Evolutionary conservation across 345 rosid genomes (phyloP), one percentile per base, ranked within the genome.

Genomic region (Sonneratia caseolaris): DNA sequence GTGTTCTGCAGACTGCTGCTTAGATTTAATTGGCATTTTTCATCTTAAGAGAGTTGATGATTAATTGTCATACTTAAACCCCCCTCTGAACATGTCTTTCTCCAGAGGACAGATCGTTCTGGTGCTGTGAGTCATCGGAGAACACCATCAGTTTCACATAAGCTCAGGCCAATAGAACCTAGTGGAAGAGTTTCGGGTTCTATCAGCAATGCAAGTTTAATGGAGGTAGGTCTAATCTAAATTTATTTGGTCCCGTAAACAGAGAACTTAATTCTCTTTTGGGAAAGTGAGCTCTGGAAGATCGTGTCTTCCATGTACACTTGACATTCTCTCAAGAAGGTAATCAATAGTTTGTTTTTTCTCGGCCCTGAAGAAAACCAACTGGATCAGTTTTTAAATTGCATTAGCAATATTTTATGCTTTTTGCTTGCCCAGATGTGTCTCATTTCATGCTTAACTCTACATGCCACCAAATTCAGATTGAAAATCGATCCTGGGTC

Each of bases 61-160:
- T 8, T 1, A 27, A 27, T 40, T 40, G 43, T 40, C 9, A 40
- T 40, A 40, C 0, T 40, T 40, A 8, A 4, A 40, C 43, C 43
- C 51, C 51, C 15, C 15, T 53, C n/a, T 53, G 7, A 53, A 21
- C 22, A 53, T 42, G 71, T 77, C 10, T 43, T 78, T 79, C 80
- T 80, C 76, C 74, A 92, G 97, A 87, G 96, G 80, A 83, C 85
- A 86, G 98, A 95, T 75, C 85, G 87, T 72, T 88, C 97, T 64
- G 99, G 96, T 72, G 86, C 85, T 22, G 87, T 90, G 64, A 84
- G 89, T 79, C 89, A 86, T 68, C 89, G 86, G 68, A 86, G 91
- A 88, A 59, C 87, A 18, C 77, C 90, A 1, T 87, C 89, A 42
- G 75, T 77, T 74, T 83, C 83, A 47, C 96, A 87, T 47, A 89